Base-by-base conservation (phyloP, 176 grass and related monocot species). In the Rhynchospora breviuscula region DNA sequence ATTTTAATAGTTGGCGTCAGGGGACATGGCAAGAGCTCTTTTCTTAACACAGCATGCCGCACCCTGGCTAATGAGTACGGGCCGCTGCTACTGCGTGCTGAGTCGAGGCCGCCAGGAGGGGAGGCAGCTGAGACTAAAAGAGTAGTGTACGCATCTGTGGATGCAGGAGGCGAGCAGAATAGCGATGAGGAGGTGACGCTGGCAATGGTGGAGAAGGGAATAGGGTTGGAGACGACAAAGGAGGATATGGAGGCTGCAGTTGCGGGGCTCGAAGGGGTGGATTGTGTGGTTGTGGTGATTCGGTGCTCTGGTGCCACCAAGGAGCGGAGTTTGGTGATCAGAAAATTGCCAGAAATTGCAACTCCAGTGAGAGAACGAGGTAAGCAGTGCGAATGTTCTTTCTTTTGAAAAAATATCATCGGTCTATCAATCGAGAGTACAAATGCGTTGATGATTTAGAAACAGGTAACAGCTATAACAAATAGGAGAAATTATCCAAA, bases 1-100 rank as follows among this genome's bases (percentile, higher is more conserved):
- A 43, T 58, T 73, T 64, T 19, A 79, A 81, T 33, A 83, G 53
- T 82, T 29, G 80, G 80, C 8, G 18, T 44, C 84, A 88, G 89
- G 0, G 89, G 83, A 44, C 86, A 93, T 74, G 93, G 93, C 15
- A 99, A 95, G 91, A 95, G 96, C 85, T 99, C 93, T 1, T 89
- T 99, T 75, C 79, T 95, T 31, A 95, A 99, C 89, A 99, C 93
- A 23, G 96, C 92, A 48, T 99, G 91, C 79, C 88, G 96, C 63
- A 88, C 90, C 48, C 96, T 95, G 84, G 89, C 89, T 18, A 89
- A 21, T 46, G 93, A 99, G 88, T 77, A 84, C 10, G 96, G 93
- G 23, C 93, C 89, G 53, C 88, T 99, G 81, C 91, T 95, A 79
- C 83, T 95, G 75, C 96, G 93, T 66, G 86, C 91, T 17, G 93